Conservation (phyloP, 2,329 filamentous ascomycete genomes). For the Aureobasidium uvarum region DNA sequence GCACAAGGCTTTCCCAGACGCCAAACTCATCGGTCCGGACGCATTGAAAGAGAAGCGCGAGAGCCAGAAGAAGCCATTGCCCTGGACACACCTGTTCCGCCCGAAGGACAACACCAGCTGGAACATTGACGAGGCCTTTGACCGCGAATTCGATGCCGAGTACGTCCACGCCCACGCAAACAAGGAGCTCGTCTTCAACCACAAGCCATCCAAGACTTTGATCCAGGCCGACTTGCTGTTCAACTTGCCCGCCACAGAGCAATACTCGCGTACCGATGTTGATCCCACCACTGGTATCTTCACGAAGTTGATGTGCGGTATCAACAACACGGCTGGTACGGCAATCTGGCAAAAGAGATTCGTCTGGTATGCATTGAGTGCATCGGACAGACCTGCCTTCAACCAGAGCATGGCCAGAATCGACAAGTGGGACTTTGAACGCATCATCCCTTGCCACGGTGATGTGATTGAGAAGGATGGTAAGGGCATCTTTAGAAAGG, state of each 20-base stretch:
- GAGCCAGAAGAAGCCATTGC: constrained; percentile 40
- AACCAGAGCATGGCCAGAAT: constrained; percentile 68
- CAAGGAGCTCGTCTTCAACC: constrained; percentile 83
- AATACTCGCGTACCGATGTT: constrained; percentile 61
- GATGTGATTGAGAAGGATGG: constrained; percentile 75
- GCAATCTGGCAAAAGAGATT: constrained; percentile 77
- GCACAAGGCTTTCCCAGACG: constrained; percentile 73
- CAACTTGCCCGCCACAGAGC: constrained; percentile 84
- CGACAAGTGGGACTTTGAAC: constrained; percentile 76
- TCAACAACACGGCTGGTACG: constrained; percentile 61
- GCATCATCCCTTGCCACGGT: constrained; percentile 88
- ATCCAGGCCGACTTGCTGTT: constrained; percentile 91
- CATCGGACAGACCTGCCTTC: constrained; percentile 64
- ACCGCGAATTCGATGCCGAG: constrained; percentile 79
- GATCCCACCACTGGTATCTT: constrained; percentile 57
- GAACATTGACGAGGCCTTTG: constrained; percentile 72
- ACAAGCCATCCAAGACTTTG: constrained; percentile 73
- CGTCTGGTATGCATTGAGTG: constrained; percentile 70
- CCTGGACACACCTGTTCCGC: constrained; percentile 57
- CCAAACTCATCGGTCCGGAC: constrained; percentile 77
- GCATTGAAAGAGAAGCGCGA: constrained; percentile 79
- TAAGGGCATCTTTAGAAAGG: constrained; percentile 72
- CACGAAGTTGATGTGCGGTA: constrained; percentile 55
- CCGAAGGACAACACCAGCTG: constrained; percentile 39
- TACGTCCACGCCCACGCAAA: constrained; percentile 78